Evolutionary conservation across 2,329 filamentous ascomycete species (phyloP), one percentile per base, ranked within the genome.

Genomic region (Penicillium occitanis): DNA sequence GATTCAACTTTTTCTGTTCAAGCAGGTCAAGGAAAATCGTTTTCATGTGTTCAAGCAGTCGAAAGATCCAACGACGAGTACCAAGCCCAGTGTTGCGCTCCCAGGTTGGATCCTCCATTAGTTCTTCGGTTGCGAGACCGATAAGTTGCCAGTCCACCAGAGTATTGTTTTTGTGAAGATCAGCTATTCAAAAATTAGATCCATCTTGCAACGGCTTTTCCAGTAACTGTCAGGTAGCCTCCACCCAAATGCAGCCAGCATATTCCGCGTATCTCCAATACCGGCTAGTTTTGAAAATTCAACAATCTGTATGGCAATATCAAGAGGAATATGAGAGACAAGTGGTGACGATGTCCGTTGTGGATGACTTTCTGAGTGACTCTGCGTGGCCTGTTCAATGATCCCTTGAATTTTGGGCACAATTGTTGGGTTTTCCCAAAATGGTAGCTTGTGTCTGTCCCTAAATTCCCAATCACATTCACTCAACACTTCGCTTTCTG

Each of bases 181-280:
- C 66, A 30, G 42, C 63, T 65, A 67, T 65, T 67, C 66, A 63
- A 67, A 66, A 42, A 67, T 66, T 42, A 67, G 22, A 48, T 67
- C 63, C 60, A 55, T 67, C 8, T 57, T 61, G 48, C 63, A 67
- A 66, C 17, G 40, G 44, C 50, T 50, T 57, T 66, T 64, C 66
- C 66, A 68, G 51, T 68, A 68, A 55, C 42, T 48, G 28, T 68
- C 66, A 19, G 66, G 66, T 25, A 66, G 57, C 35, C 53, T 65
- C 66, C 66, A 68, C 37, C 51, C 63, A 46, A 68, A 68, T 13
- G 60, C 66, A 53, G 37, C 50, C 42, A 68, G 60, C 60, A 66
- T 63, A 50, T 68, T 68, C 48, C 63, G 63, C 22, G 64, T 59
- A 55, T 66, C 66, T 55, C 28, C 17, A 33, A 65, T 53, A 19